Evolutionary conservation across 176 grass and related monocot species (phyloP), one percentile per base, ranked within the genome.

Genomic region (Triticum dicoccoides): DNA sequence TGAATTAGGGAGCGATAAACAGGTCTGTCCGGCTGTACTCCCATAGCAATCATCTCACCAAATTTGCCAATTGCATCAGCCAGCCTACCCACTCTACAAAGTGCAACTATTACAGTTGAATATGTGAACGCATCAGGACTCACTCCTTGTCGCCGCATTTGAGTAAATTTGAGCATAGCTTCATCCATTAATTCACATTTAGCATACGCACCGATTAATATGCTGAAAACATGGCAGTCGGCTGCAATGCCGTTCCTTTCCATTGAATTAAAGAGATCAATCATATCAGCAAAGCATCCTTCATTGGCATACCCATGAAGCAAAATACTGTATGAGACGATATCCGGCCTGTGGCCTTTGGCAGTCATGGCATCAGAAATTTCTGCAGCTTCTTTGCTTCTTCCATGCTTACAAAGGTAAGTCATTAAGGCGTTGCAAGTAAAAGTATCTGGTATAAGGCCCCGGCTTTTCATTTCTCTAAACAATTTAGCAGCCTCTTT

Each of bases 1-100:
- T 73, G 69, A 73, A 73, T 65, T 0, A 65, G 25, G 2, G 63
- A 65, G 2, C 2, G 25, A 65, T 65, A 65, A 65, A 65, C 0
- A 3, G 62, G 0, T 2, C 0, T 0, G 25, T 6, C 0, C 0
- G 49, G 49, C 0, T 52, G 49, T 0, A 52, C 0, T 52, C 0
- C 49, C 49, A 15, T 0, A 0, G 49, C 49, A 65, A 3, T 30
- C 63, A 65, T 65, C 63, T 65, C 0, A 29, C 3, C 0, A 0
- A 30, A 65, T 14, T 30, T 65, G 0, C 3, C 63, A 0, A 24
- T 5, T 24, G 69, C 69, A 8, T 42, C 37, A 2, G 37, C 3
- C 69, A 73, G 0, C 11, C 11, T 65, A 1, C 63, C 25, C 25
- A 65, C 30, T 65, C 25, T 65, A 2, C 0, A 65, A 65, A 65